Base-by-base conservation (phyloP, 129 eudicot genomes). In the Kitagawia praeruptora region DNA sequence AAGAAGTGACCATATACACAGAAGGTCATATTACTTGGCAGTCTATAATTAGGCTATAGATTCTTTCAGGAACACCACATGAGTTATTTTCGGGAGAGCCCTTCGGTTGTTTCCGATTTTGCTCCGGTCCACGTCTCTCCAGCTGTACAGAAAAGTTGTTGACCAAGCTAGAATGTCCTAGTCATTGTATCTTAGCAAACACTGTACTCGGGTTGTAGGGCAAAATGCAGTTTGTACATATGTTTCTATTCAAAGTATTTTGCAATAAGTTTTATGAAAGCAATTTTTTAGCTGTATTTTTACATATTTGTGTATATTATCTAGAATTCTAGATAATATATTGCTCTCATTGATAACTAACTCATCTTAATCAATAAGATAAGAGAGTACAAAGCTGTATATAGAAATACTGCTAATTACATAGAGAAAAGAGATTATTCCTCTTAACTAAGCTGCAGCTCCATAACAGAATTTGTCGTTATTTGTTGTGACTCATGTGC, bases 151-250 rank as follows among this genome's bases (percentile, higher is more conserved):
- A 83, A 82, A 86, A 86, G 88, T 86, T 84, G 84, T 82, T 78
- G 85, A 83, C 77, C 67, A 78, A 91, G 90, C 84, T 83, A 79
- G 87, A 80, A 83, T 83, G 80, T 79, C 80, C 80, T 67, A 72
- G 92, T 80, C 81, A 77, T 82, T 82, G 81, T 85, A 82, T 86
- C 85, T 85, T 88, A 87, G 93, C 76, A 80, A 77, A 83, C 86
- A 84, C 84, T 83, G 84, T 87, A 78, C 80, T 86, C 83, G 85
- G 85, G 86, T 84, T 82, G 88, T 85, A 74, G 85, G 88, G 92
- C 89, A 85, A 85, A 86, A 85, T 82, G 80, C 84, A 89, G 83
- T 88, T 78, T 92, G 97, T 89, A 92, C 87, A 92, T 89, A 92
- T 64, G 71, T 75, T 84, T 88, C 82, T 70, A 75, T 89, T 86